Conservation (phyloP, 1,284 basidiomycete species). For the Ustilago lituana region DNA sequence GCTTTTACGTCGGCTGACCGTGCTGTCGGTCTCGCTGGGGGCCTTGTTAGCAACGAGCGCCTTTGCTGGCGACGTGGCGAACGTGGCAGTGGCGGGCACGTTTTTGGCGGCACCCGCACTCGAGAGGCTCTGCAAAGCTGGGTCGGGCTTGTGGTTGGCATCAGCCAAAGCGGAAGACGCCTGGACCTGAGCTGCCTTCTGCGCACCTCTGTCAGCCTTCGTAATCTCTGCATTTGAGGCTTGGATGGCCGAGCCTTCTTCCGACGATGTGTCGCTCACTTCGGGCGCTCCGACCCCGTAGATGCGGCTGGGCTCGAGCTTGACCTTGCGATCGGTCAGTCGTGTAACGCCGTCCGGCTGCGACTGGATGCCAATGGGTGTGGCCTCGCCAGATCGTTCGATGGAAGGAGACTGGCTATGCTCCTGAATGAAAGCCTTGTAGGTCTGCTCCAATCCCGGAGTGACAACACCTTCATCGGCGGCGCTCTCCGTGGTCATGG, state of each 20-base stretch:
- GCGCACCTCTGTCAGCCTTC: conserved; percentile 29
- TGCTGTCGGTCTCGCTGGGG: conserved; percentile 40
- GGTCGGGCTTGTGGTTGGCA: conserved; percentile 37
- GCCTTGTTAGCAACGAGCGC: conserved; percentile 27
- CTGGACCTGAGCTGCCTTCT: conserved; percentile 41
- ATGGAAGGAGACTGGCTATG: conserved; percentile 26
- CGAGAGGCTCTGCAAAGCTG: conserved; percentile 28
- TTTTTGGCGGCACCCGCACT: conserved; percentile 3
- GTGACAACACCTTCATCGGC: conserved; percentile 44
- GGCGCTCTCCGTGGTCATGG: conserved; percentile 9
- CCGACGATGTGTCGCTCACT: conserved; percentile 42
- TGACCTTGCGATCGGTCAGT: conserved; percentile 45
- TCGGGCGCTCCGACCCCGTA: conserved; percentile 41
- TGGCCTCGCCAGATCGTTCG: conserved; percentile 22
- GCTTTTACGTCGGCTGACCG: conserved; percentile 54
- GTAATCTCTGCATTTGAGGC: background rate
- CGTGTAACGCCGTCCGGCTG: conserved; percentile 37
- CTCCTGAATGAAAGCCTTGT: conserved; percentile 40
- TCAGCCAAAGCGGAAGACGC: conserved; percentile 38
- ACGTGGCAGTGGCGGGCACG: background rate
- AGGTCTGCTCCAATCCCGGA: conserved; percentile 50
- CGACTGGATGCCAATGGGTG: conserved; percentile 18
- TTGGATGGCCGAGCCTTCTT: conserved; percentile 34
- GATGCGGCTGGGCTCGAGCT: conserved; percentile 45
- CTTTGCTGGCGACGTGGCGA: conserved; percentile 7